A percentile compares a stretch with the other conserved stretches of the same genome.
phyloP scores from a whole-genome alignment of 2,329 filamentous ascomycete species.

The Gliomastix tumulicola region DNA sequence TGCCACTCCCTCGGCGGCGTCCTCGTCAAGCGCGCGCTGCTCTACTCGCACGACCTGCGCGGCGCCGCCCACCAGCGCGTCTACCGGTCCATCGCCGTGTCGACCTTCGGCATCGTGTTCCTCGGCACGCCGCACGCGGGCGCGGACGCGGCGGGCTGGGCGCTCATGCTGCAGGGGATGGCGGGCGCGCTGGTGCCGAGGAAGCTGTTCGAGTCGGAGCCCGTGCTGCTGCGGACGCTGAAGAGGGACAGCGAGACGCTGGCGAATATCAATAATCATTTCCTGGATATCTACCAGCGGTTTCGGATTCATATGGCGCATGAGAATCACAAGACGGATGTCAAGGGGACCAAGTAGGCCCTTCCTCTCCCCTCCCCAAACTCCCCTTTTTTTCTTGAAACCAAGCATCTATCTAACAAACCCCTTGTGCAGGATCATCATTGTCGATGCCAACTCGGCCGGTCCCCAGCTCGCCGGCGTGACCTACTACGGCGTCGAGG shows the following conservation, averaged over 20 bases:
- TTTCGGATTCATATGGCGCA: conserved; percentile 74
- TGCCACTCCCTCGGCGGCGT: conserved; percentile 70
- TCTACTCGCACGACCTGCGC: conserved; percentile 57
- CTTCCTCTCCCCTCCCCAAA: neutral
- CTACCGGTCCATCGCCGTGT: conserved; percentile 62
- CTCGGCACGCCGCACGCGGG: conserved; percentile 71
- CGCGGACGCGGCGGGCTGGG: conserved; percentile 63
- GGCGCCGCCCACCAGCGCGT: conserved; percentile 52
- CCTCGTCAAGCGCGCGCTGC: conserved; percentile 61
- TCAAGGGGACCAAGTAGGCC: conserved; percentile 51
- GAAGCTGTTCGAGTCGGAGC: conserved; percentile 60
- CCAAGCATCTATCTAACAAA: no score
- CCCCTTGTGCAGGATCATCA: conserved; percentile 45
- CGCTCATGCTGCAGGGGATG: conserved; percentile 59
- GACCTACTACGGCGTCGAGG: conserved; percentile 67
- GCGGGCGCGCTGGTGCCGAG: conserved; percentile 57
- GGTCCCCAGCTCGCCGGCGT: conserved; percentile 63
- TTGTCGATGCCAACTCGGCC: conserved; percentile 66
- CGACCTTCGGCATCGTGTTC: conserved; percentile 71
- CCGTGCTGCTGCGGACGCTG: conserved; percentile 62
- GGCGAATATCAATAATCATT: conserved; percentile 66
- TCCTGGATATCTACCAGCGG: conserved; percentile 62
- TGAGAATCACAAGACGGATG: conserved; percentile 64
- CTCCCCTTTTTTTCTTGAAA: no score
- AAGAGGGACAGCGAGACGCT: conserved; percentile 68